phyloP scores from a whole-genome alignment of 2,329 filamentous ascomycete genomes.

The Coniochaeta sp. region DNA sequence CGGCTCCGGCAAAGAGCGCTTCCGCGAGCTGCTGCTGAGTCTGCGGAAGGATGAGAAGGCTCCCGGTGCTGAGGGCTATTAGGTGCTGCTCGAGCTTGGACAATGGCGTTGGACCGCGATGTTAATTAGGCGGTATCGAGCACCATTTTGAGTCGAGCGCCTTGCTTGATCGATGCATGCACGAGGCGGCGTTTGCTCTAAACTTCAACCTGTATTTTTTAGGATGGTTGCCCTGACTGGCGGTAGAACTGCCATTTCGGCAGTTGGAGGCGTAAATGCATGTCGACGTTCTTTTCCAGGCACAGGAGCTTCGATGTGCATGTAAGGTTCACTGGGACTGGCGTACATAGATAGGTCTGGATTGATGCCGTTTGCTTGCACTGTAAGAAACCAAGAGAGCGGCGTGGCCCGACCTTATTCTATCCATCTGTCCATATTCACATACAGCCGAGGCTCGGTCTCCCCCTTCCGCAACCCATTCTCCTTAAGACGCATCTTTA shows the following conservation, averaged over 20 bases:
- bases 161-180: neutral
- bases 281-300: neutral
- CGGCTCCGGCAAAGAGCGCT: conserved; percentile 91
- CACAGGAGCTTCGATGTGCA: neutral
- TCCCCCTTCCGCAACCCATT: neutral
- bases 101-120: neutral
- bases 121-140: neutral
- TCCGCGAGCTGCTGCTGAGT: conserved; percentile 81
- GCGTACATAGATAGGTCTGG: neutral
- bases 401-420: conserved; percentile 1
- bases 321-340: neutral
- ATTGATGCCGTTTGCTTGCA: neutral
- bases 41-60: conserved; percentile 91
- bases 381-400: neutral
- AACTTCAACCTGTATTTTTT: neutral
- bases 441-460: neutral
- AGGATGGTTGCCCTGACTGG: neutral
- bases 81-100: conserved; percentile 11
- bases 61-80: conserved; percentile 59
- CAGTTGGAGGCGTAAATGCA: neutral
- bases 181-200: neutral
- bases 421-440: conserved; percentile 4
- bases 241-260: neutral
- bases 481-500: conserved; percentile 21
- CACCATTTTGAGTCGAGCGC: neutral